These are phyloP conservation scores for Trichoderma brevicompactum DNA, from an alignment of 2,329 filamentous ascomycete genomes.

Conservation along the genomic window DNA sequence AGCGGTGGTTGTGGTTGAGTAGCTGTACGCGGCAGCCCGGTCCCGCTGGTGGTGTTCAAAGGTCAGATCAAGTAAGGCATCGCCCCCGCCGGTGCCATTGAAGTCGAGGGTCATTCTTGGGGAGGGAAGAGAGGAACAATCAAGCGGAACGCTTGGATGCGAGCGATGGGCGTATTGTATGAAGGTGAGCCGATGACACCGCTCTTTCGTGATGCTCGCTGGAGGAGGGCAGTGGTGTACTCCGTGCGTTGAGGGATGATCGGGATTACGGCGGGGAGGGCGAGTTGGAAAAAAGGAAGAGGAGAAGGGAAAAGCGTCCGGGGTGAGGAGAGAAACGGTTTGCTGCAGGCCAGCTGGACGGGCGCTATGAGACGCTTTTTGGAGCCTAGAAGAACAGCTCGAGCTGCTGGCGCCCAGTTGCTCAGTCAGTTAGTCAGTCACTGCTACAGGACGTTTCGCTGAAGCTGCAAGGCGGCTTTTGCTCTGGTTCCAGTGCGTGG, in stretches of 20 bases:
- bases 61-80: constrained; percentile 64
- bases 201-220: constrained; percentile 48
- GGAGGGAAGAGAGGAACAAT: constrained; percentile 40
- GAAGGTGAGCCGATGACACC: constrained; percentile 47
- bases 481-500: background rate
- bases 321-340: constrained; percentile 28
- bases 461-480: too few relatives aligned
- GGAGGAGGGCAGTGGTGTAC: background rate
- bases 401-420: constrained; percentile 11
- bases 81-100: constrained; percentile 58
- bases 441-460: too few relatives aligned
- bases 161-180: constrained; percentile 44
- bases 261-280: constrained; percentile 30
- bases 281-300: constrained; percentile 33
- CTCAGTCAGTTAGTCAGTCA: background rate
- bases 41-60: constrained; percentile 64
- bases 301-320: constrained; percentile 21
- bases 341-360: constrained; percentile 29
- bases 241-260: constrained; percentile 26
- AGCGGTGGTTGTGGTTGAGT: constrained; percentile 32
- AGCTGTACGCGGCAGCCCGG: constrained; percentile 49
- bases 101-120: constrained; percentile 63
- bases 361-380: constrained; percentile 2
- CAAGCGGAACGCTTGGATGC: constrained; percentile 37
- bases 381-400: constrained; percentile 19